Evolutionary conservation across 306 rosid genomes (phyloP), one percentile per base, ranked within the genome.

Genomic region (Betula pendula): DNA sequence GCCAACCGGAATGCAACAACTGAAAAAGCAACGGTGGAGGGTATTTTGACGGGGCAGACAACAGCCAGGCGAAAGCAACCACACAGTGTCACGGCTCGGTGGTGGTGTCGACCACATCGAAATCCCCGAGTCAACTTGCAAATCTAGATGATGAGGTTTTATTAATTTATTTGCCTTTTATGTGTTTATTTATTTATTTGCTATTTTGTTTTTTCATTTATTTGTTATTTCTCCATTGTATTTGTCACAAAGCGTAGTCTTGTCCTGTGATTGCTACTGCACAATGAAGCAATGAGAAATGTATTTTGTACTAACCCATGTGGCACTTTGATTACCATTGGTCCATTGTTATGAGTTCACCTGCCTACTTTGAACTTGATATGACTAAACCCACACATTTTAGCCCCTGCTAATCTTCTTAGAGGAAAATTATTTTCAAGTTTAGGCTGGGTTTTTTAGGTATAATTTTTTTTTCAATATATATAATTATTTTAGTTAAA

Each of bases 11-110:
- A 49, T 22, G 75, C 75, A 67, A 68, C 81, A 58, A 31, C 16
- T 3, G 43, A 17, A 25, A 81, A 84, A 77, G 80, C 78, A 77
- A 70, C 82, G 87, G 87, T 77, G 80, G 77, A 68, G 77, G 77
- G 49, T 33, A 67, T 14, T 84, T 73, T 62, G 82, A 73, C 73
- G 74, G 72, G 68, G 59, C 38, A 38, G 65, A 44, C 65, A 35
- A 12, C 29, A 56, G 51, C 55, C 82, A 47, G 69, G n/a, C 35
- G 67, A 60, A 15, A 81, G 65, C 44, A 58, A 65, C 70, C 10
- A 6, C 29, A 5, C 73, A 6, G 55, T 14, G 27, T 20, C 35
- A 50, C 35, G 47, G 50, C 22, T 48, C 6, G 49, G n/a, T 56
- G 74, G 56, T 56, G 68, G 56, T 70, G 38, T 69, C 72, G 48